Base-by-base conservation (phyloP, 2,329 filamentous ascomycete species). In the Grosmannia penicillata region DNA sequence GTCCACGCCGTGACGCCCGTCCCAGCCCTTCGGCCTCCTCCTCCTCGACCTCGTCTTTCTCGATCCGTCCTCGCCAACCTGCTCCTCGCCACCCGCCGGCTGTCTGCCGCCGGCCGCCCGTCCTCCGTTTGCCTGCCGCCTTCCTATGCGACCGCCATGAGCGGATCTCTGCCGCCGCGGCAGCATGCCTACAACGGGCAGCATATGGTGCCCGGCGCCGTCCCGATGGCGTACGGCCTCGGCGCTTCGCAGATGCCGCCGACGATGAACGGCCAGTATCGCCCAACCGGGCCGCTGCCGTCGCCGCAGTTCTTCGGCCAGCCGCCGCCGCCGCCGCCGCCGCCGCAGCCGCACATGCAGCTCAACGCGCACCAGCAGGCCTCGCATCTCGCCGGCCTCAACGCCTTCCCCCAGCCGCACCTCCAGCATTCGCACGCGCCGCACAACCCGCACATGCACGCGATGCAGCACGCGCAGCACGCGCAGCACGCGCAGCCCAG, bases 81-180 rank as follows among this genome's bases (percentile, higher is more conserved):
- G 8, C 27, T n/a, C n/a, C 27, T 15, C 8, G 11, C 6, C 11
- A 29, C 27, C 27, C 8, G 14, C 14, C 7, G 27, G n/a, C 27
- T 14, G 27, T 5, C 27, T n/a, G 26, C 10, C 29, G 8, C 18
- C 17, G 8, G 4, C 28, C n/a, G 9, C 17, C 19, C 9, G 14
- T 17, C 34, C 26, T n/a, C 24, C 35, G 19, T 14, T n/a, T 7
- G 24, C 15, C 33, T 19, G 17, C 11, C 14, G 15, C 13, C 8
- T 21, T 30, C 22, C 7, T 42, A 49, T 52, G 55, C 48, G 46
- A 59, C 63, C 56, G 59, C 52, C 48, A 57, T 53, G 51, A 53
- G 54, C 47, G 55, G 54, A 51, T 54, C 52, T 45, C 52, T 60
- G 54, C 58, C 59, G 50, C 52, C 57, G 45, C 57, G 58, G 49